A percentile compares a stretch with the other conserved stretches of the same genome.
phyloP scores from a whole-genome alignment of 331 rosid genomes.

The Acacia pycnantha region DNA sequence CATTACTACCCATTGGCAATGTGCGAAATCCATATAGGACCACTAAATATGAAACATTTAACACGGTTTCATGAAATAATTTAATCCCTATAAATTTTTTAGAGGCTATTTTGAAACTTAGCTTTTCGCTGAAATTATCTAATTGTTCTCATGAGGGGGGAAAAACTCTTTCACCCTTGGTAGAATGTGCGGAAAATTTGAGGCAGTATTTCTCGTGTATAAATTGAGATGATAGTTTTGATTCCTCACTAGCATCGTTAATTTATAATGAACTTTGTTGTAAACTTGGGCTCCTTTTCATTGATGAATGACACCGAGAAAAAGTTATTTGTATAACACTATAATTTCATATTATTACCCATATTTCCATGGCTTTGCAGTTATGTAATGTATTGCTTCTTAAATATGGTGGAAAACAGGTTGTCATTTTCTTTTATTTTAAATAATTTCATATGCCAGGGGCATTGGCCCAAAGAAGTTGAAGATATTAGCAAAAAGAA shows the following conservation, averaged over 20 bases:
- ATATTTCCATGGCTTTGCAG: too few species aligned
- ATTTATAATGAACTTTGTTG: not conserved
- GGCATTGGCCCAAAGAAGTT: too few species aligned
- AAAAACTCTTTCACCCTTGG: too few species aligned
- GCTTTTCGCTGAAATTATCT: too few species aligned
- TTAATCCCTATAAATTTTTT: not conserved
- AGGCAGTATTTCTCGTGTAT: not conserved
- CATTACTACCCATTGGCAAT: conserved; percentile 59
- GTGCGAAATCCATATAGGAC: conserved; percentile 39
- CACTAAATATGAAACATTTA: conserved; percentile 36
- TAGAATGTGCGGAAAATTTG: not conserved
- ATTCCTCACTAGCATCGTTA: not conserved
- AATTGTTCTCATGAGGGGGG: too few species aligned
- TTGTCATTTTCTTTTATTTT: too few species aligned
- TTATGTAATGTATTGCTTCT: too few species aligned
- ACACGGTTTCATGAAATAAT: not conserved
- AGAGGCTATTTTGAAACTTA: too few species aligned
- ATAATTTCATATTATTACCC: too few species aligned
- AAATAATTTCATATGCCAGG: too few species aligned
- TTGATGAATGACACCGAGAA: not conserved
- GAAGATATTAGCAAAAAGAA: too few species aligned
- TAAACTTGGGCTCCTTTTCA: not conserved
- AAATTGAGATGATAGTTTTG: not conserved
- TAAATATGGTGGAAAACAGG: too few species aligned
- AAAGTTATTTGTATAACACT: not conserved